A percentile compares a stretch with the other conserved stretches of the same genome.
Conservation (phyloP, 352 stramenopile genomes). For the Phytophthora podocarpi region DNA sequence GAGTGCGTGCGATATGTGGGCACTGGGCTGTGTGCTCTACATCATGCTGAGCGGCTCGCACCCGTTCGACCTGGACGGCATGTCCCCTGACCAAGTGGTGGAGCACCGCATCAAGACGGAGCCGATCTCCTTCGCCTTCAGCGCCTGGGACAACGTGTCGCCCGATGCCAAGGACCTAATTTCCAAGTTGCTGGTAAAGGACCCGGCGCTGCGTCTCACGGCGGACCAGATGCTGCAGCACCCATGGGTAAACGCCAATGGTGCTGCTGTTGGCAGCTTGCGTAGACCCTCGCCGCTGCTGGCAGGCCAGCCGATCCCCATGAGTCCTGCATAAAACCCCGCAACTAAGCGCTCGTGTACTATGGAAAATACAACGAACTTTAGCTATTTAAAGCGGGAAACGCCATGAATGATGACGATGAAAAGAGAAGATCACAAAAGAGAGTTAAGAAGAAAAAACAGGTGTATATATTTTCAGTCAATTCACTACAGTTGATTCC, state of each 20-base stretch:
- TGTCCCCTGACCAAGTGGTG: slow-evolving; percentile 84
- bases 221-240: slow-evolving; percentile 92
- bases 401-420: background rate
- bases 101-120: slow-evolving; percentile 73
- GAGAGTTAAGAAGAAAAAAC: background rate
- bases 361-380: slow-evolving; percentile 23
- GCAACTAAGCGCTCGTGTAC: slow-evolving; percentile 9
- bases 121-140: slow-evolving; percentile 58
- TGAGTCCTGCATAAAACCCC: slow-evolving; percentile 24
- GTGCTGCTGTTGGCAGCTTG: background rate
- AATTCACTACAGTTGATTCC: too few species aligned
- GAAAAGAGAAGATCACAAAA: slow-evolving; percentile 1
- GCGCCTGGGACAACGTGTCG: slow-evolving; percentile 76
- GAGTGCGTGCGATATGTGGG: slow-evolving; percentile 79
- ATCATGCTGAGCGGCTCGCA: slow-evolving; percentile 93
- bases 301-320: slow-evolving; percentile 32
- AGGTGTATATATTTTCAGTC: slow-evolving; percentile 22
- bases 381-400: slow-evolving; percentile 34
- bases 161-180: slow-evolving; percentile 91
- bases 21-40: slow-evolving; percentile 93
- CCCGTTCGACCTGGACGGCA: slow-evolving; percentile 92
- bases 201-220: slow-evolving; percentile 85
- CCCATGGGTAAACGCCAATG: slow-evolving; percentile 78
- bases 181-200: slow-evolving; percentile 79
- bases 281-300: slow-evolving; percentile 23